Base-by-base conservation (phyloP, 2,329 filamentous ascomycete genomes). In the Fusarium sp. region DNA sequence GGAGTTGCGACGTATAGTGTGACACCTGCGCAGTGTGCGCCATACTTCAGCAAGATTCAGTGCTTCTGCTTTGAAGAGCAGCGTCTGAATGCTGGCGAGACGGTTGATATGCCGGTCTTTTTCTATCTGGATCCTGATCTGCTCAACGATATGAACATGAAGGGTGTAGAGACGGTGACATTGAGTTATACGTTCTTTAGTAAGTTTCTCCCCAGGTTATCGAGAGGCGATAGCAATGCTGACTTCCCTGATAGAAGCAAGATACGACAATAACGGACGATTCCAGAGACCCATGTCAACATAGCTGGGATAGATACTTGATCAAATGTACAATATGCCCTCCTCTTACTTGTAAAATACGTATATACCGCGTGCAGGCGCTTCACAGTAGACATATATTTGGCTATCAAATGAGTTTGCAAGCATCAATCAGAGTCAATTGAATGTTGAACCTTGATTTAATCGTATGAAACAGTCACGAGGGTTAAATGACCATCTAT, bases 21-120 rank as follows among this genome's bases (percentile, higher is more conserved):
- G 31, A 98, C 95, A 4, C 96, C 96, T 0, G 96, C 90, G 5
- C 96, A 99, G 82, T 95, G 97, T 44, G 95, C 96, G 43, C 95
- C 94, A 2, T 99, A 99, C 80, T 99, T 99, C 78, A 97, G 93
- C 88, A 99, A 99, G 87, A 99, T 99, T 45, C 96, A 99, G 81
- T 99, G 96, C 78, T 99, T 99, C 81, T 99, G 96, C 81, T 99
- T 99, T 76, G 96, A 99, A 83, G 95, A 94, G 81, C 96, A 99
- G 86, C 87, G 97, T 66, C 81, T 99, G 71, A 95, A 96, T 78
- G 95, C 95, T 7, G 95, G 95, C 44, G 97, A 99, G 86, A 96
- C 94, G 44, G 96, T 99, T 55, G 96, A 99, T 80, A 99, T 99
- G 97, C 97, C 96, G 0, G 97, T 99, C 1, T 99, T 99, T 81